A percentile compares a stretch with the other conserved stretches of the same genome.
Conservation (phyloP, 768 basidiomycete species). For the Serendipita sp. region DNA sequence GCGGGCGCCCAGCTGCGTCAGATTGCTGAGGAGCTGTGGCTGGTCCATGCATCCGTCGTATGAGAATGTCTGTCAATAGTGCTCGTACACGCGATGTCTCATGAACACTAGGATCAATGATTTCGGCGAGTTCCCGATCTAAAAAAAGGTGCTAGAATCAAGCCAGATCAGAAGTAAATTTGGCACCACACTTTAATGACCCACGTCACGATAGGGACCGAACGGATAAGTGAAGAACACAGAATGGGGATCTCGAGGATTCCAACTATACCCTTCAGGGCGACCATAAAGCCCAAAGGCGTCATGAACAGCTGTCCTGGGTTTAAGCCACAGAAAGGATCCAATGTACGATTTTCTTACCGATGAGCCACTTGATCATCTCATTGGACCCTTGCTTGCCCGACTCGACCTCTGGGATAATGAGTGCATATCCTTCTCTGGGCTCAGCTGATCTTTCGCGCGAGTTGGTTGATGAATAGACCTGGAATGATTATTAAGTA, state of each 20-base stretch:
- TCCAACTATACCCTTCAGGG: conserved; percentile 74
- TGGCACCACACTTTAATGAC: conserved; percentile 19
- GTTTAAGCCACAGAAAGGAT: background rate
- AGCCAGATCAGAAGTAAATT: background rate
- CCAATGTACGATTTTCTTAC: conserved; percentile 27
- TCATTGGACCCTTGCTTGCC: conserved; percentile 50
- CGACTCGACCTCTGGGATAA: conserved; percentile 73
- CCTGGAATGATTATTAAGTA: background rate
- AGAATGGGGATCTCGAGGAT: conserved; percentile 62
- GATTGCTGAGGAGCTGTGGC: conserved; percentile 15
- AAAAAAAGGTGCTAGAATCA: conserved; percentile 58
- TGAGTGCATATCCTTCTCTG: conserved; percentile 68
- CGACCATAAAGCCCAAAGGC: conserved; percentile 81
- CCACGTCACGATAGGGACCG: conserved; percentile 65
- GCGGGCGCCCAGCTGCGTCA: conserved; percentile 22
- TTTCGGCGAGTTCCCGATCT: conserved; percentile 65
- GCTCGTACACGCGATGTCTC: conserved; percentile 54
- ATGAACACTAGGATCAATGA: conserved; percentile 60
- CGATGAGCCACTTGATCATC: conserved; percentile 83
- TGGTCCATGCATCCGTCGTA: conserved; percentile 41
- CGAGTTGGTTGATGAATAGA: background rate
- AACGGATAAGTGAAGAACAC: conserved; percentile 93
- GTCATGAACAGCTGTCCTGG: conserved; percentile 54
- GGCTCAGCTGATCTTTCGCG: conserved; percentile 17
- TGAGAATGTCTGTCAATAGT: conserved; percentile 42